phyloP scores from a whole-genome alignment of 129 eudicot species.

The Saussurea involucrata region DNA sequence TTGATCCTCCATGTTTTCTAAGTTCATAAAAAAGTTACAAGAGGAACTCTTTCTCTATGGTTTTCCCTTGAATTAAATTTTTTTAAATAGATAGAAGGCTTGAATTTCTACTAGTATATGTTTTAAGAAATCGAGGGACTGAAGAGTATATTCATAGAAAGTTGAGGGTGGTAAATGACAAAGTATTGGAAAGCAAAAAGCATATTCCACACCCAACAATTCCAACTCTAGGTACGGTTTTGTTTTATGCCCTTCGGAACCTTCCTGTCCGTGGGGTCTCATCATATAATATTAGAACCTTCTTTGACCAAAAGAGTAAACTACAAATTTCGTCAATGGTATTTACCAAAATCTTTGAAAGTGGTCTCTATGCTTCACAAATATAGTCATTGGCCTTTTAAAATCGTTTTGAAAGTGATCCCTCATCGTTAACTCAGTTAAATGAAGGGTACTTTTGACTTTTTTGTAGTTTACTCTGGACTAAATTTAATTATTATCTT shows the following conservation, averaged over 20 bases:
- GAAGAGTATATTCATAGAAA: not conserved
- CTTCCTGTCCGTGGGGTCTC: not conserved
- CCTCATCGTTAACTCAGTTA: too few relatives aligned
- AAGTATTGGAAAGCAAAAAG: conserved; percentile 12
- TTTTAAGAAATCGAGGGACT: not conserved
- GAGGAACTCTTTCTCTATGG: too few relatives aligned
- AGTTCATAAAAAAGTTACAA: too few relatives aligned
- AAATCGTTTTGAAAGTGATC: too few relatives aligned
- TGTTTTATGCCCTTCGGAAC: not conserved
- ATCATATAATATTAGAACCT: not conserved
- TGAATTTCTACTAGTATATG: not conserved
- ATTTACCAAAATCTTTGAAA: too few relatives aligned
- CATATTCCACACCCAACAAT: conserved; percentile 34
- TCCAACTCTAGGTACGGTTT: conserved; percentile 7
- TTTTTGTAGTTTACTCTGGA: too few relatives aligned
- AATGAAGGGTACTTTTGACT: too few relatives aligned
- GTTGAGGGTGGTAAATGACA: conserved; percentile 6
- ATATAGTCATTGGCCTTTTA: too few relatives aligned
- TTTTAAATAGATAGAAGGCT: not conserved
- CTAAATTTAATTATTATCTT: too few relatives aligned
- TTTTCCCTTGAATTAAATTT: too few relatives aligned
- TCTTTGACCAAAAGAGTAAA: not conserved
- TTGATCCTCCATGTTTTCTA: not conserved
- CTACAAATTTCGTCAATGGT: too few relatives aligned
- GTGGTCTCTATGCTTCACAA: too few relatives aligned